Percentiles rank a stretch among this genome's conserved stretches.
Conservation (phyloP, 2,329 filamentous ascomycete species). For the Alternaria novae-zelandiae region DNA sequence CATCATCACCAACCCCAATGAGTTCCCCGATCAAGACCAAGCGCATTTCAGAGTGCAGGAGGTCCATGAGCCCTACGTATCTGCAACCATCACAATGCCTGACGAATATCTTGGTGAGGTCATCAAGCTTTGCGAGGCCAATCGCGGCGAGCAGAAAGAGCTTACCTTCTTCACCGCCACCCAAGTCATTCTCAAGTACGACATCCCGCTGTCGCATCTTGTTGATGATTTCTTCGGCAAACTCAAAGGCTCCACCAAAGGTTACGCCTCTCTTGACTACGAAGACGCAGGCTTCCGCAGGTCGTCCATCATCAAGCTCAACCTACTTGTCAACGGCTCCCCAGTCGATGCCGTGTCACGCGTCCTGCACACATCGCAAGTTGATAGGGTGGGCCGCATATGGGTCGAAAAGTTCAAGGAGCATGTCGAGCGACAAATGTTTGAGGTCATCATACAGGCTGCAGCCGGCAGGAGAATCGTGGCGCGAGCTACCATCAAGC, state of each 20-base stretch:
- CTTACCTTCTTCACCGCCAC: conserved; percentile 90
- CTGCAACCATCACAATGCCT: conserved; percentile 85
- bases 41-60: conserved; percentile 62
- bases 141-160: conserved; percentile 84
- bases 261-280: conserved; percentile 95
- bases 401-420: conserved; percentile 98
- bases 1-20: conserved; percentile 82
- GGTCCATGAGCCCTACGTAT: conserved; percentile 76
- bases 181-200: conserved; percentile 94
- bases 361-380: conserved; percentile 82
- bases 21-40: conserved; percentile 79
- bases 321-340: conserved; percentile 89
- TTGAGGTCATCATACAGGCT: conserved; percentile 94
- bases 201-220: conserved; percentile 83
- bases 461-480: conserved; percentile 82
- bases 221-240: conserved; percentile 98
- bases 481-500: conserved; percentile 92
- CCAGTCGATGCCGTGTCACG: conserved; percentile 95
- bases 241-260: conserved; percentile 90
- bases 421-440: conserved; percentile 96
- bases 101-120: conserved; percentile 93
- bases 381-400: conserved; percentile 76
- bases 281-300: conserved; percentile 89
- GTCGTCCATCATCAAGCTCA: conserved; percentile 84
- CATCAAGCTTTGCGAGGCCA: conserved; percentile 91